Evolutionary conservation across 495 filamentous ascomycete species (phyloP), one percentile per base, ranked within the genome.

Genomic region (Xanthoparmelia taractica): DNA sequence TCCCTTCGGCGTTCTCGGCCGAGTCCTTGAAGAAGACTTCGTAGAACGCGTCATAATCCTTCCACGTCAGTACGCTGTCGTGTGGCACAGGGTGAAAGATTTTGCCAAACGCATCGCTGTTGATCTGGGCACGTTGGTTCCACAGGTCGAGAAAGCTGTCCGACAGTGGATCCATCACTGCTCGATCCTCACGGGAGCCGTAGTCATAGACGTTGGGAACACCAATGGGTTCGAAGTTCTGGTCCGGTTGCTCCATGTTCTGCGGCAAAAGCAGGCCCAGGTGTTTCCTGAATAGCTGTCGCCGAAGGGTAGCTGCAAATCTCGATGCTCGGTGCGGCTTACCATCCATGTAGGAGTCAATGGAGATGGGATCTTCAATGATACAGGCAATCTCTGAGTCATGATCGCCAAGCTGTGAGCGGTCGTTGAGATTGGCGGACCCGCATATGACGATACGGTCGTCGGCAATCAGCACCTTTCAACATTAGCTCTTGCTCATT

Each of bases 371-470:
- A 73, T 96, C 93, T 70, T 92, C 86, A 66, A 95, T 85, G 47
- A 91, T 73, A 59, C 91, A 79, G n/a, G 89, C 89, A 65, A 92
- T 90, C 65, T 92, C 89, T 8, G 86, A 89, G 74, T 96, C 91
- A 75, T 94, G 90, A 61, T 82, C 79, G 23, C 93, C 93, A 20
- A 96, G 81, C 73, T 97, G 93, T 27, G 89, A 93, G 65, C 93
- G 88, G 74, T 97, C 93, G 75, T 97, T 97, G 48, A 97, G 74
- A 73, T 97, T 97, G 40, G 93, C 93, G 0, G 89, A 93, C 57
- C 93, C 93, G 74, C 88, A 91, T 72, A 97, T 92, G 36, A 91
- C 93, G 58, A 90, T 76, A 8, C 84, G 82, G 74, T 97, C 92
- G 70, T 97, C 92, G 60, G 92, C 92, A 71, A 97, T 93, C 66